phyloP scores from a whole-genome alignment of 805 yeast species.

The Cyberlindnera suaveolens region DNA sequence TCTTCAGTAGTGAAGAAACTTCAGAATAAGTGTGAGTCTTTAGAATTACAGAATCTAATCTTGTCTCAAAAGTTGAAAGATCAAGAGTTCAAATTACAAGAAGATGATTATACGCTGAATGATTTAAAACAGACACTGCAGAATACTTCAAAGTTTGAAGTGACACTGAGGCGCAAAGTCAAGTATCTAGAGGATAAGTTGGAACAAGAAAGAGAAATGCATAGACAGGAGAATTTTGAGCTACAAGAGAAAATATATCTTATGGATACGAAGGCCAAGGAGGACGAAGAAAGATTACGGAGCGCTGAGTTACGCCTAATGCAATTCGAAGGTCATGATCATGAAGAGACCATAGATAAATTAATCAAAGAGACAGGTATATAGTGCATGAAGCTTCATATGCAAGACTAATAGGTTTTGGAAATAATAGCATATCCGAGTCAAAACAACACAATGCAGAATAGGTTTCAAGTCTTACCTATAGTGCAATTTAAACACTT shows the following conservation, averaged over 20 bases:
- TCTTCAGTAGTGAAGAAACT: not conserved
- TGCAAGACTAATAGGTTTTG: too few relatives aligned
- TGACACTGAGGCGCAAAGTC: conserved; percentile 15
- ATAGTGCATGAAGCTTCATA: not conserved
- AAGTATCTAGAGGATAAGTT: conserved; percentile 24
- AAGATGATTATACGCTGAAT: conserved; percentile 11
- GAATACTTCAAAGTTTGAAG: conserved; percentile 12
- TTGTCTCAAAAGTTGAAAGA: conserved; percentile 16
- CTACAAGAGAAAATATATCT: conserved; percentile 22
- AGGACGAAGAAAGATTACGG: conserved; percentile 16
- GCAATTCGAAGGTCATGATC: conserved; percentile 22
- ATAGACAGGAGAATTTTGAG: conserved; percentile 26
- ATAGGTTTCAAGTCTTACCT: too few relatives aligned
- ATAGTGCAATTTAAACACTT: too few relatives aligned
- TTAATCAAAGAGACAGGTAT: conserved; percentile 8
- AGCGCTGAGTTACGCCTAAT: conserved; percentile 23
- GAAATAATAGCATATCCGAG: too few relatives aligned
- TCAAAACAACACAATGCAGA: too few relatives aligned
- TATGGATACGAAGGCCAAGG: conserved; percentile 21
- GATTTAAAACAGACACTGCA: conserved; percentile 10
- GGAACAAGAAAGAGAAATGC: conserved; percentile 14
- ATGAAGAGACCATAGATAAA: conserved; percentile 13
- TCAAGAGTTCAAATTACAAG: conserved; percentile 3
- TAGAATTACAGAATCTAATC: conserved; percentile 11
- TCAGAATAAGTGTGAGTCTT: conserved; percentile 9